Percentiles rank a stretch among this genome's conserved stretches.
Conservation (phyloP, 225 moss, liverwort and hornwort genomes). For the Polytrichum commune region DNA sequence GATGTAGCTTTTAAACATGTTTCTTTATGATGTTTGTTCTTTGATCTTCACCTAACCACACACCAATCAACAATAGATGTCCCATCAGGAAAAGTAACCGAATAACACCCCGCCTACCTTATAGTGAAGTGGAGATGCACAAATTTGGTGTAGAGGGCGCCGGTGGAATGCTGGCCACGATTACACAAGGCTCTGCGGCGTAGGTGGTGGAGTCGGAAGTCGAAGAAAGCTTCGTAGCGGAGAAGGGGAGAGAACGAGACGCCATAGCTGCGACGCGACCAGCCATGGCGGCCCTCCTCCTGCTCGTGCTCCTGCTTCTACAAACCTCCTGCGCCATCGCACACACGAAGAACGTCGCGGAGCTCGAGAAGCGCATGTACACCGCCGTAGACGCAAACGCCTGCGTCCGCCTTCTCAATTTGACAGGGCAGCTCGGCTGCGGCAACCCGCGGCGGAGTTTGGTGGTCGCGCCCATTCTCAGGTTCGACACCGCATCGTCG, state of each 20-base stretch:
- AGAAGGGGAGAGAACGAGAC: not conserved
- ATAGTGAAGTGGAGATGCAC: too few relatives aligned
- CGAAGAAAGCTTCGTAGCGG: too few relatives aligned
- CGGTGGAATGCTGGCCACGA: too few relatives aligned
- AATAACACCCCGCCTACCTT: too few relatives aligned
- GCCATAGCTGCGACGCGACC: not conserved
- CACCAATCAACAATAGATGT: too few relatives aligned
- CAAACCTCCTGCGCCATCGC: slow-evolving; percentile 18
- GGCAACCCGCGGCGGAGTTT: slow-evolving; percentile 53
- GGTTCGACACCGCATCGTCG: slow-evolving; percentile 7
- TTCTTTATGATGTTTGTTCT: too few relatives aligned
- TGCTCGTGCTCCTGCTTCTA: slow-evolving; percentile 21
- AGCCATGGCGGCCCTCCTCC: slow-evolving; percentile 51
- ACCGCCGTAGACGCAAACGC: slow-evolving; percentile 59
- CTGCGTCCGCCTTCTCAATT: slow-evolving; percentile 87
- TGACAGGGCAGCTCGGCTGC: slow-evolving; percentile 84
- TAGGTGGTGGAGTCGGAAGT: too few relatives aligned
- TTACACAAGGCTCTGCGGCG: too few relatives aligned
- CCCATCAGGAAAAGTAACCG: too few relatives aligned
- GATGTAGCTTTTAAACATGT: too few relatives aligned
- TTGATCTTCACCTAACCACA: too few relatives aligned
- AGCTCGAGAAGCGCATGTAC: slow-evolving; percentile 82
- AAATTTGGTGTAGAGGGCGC: too few relatives aligned
- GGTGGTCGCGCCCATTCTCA: slow-evolving; percentile 64
- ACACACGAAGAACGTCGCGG: slow-evolving; percentile 49